Evolutionary conservation across 2,329 filamentous ascomycete genomes (phyloP), one percentile per base, ranked within the genome.

Genomic region (Aspergillus brasiliensis): DNA sequence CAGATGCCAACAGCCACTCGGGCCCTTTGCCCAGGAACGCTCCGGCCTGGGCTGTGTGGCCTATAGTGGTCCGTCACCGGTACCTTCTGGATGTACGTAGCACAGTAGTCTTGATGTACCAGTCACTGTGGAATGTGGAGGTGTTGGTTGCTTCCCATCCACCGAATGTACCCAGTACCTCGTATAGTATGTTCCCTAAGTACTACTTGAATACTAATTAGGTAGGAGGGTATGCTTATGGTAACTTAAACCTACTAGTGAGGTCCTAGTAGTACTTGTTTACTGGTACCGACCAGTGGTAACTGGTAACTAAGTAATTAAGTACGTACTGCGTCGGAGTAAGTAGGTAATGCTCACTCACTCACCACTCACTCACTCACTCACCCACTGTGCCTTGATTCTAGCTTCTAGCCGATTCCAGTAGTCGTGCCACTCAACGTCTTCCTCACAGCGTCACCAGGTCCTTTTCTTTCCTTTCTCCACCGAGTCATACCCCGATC

Each of bases 11-110:
- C 55, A 59, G 51, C 62, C 59, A 53, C 61, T 59, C 46, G 56
- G 59, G 51, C 62, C 53, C 57, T 58, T 51, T 23, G 59, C 52
- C 56, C 63, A 62, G 59, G 64, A 66, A 64, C 67, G 65, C 64
- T 64, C 51, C 60, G 58, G 59, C 60, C 40, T 46, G 31, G 28
- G 57, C 49, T 8, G 38, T 8, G 38, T 56, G 56, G 51, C 61
- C 56, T 58, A 63, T 56, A 51, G 56, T 53, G 34, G 19, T 62
- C 61, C 25, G 19, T 31, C 44, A 19, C 51, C 19, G 19, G 40
- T 44, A 44, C 40, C 19, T 21, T 23, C 59, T 61, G 63, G 62
- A 64, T 64, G 62, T 63, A 61, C 56, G 21, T 38, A 52, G 31
- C 11, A 34, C 11, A 21, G 34, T 52, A n/a, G 17, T 37, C 37